Conservation (phyloP, 257 asterid genomes). For the Cynanchum wilfordii region DNA sequence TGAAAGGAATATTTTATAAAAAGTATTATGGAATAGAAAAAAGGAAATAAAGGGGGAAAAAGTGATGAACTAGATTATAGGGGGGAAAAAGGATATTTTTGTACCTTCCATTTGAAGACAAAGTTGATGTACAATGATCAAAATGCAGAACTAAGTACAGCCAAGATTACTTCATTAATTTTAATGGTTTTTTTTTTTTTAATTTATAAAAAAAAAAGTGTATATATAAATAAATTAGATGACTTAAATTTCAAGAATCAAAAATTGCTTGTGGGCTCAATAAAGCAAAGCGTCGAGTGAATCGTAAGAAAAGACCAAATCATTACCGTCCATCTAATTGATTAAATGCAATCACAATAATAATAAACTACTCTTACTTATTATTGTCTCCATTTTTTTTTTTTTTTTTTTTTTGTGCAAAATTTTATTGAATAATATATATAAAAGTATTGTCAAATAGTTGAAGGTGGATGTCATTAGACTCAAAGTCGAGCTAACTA, state of each 20-base stretch:
- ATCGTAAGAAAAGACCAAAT: slow-evolving; percentile 16
- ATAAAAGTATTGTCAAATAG: too few species aligned
- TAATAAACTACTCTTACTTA: too few species aligned
- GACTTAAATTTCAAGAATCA: slow-evolving; percentile 15
- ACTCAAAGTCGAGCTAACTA: too few species aligned
- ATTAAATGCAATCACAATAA: not conserved
- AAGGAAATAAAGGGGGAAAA: too few species aligned
- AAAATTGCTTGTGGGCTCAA: slow-evolving; percentile 3
- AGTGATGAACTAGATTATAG: not conserved
- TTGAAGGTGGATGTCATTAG: too few species aligned
- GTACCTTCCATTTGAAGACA: not conserved
- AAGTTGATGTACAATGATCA: not conserved
- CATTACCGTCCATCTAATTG: slow-evolving; percentile 1
- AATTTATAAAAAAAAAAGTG: too few species aligned
- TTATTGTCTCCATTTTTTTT: too few species aligned
- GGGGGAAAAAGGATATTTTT: not conserved
- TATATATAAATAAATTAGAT: not conserved
- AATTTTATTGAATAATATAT: too few species aligned
- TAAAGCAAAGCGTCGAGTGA: slow-evolving; percentile 12
- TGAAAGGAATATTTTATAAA: too few species aligned
- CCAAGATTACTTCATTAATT: not conserved
- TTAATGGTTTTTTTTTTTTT: not conserved
- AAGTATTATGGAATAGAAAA: too few species aligned
- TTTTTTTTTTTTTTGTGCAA: too few species aligned
- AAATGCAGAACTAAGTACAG: not conserved